phyloP scores from a whole-genome alignment of 2,329 filamentous ascomycete genomes.

The Fusarium buharicum region DNA sequence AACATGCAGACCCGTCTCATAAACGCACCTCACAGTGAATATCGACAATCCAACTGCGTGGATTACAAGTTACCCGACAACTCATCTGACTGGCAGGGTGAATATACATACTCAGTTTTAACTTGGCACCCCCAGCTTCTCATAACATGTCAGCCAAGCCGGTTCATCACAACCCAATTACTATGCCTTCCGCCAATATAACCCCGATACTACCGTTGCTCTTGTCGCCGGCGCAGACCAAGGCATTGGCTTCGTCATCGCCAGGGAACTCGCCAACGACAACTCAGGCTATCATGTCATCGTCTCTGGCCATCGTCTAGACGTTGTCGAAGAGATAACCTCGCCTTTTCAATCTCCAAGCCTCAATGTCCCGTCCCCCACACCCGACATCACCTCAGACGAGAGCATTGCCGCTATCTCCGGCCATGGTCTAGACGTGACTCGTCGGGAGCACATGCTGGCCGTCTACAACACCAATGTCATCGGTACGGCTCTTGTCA shows the following conservation, averaged over 20 bases:
- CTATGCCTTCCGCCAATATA: conserved; percentile 17
- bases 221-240: conserved; percentile 31
- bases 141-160: neutral
- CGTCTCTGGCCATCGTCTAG: conserved; percentile 19
- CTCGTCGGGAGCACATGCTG: conserved; percentile 25
- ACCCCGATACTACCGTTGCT: conserved; percentile 15
- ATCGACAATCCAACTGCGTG: neutral
- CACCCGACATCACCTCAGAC: conserved; percentile 31
- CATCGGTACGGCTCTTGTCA: conserved; percentile 31
- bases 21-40: neutral
- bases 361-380: conserved; percentile 17
- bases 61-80: neutral
- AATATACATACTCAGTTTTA: neutral
- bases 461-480: conserved; percentile 31
- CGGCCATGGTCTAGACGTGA: conserved; percentile 3
- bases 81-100: neutral
- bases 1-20: neutral
- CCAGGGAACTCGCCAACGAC: conserved; percentile 21
- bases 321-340: conserved; percentile 16
- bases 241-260: conserved; percentile 22
- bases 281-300: conserved; percentile 24
- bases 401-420: conserved; percentile 29
- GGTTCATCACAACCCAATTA: neutral
- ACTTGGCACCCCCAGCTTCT: neutral
- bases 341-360: conserved; percentile 17